These are phyloP conservation scores for Dunaliella primolecta DNA, from an alignment of 139 green algal genomes.

Conservation along the genomic window DNA sequence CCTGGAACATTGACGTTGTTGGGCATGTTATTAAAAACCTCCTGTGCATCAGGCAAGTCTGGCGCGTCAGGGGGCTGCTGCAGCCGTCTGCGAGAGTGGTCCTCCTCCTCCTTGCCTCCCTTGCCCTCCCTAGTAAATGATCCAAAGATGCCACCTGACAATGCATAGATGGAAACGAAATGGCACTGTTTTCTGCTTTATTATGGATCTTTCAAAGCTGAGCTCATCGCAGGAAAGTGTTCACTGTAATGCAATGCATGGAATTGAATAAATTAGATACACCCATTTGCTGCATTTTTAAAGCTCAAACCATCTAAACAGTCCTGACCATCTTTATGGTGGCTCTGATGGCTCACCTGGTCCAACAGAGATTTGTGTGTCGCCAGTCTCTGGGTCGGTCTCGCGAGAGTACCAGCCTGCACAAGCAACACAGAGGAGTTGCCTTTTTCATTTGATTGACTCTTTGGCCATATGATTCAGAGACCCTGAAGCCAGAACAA, in stretches of 20 bases:
- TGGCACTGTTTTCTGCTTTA: too few relatives aligned
- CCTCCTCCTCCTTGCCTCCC: neutral
- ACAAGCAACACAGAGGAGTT: neutral
- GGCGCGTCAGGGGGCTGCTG: neutral
- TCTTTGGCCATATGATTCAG: too few relatives aligned
- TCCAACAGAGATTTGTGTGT: neutral
- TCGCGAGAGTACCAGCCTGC: neutral
- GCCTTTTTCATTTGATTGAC: too few relatives aligned
- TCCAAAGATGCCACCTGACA: neutral
- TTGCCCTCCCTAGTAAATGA: neutral
- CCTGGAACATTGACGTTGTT: neutral
- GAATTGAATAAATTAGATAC: too few relatives aligned
- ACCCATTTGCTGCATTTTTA: too few relatives aligned
- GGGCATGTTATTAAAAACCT: neutral
- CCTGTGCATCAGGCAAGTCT: neutral
- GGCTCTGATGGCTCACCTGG: neutral
- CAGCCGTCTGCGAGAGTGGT: neutral
- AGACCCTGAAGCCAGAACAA: too few relatives aligned
- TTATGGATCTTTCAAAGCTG: too few relatives aligned
- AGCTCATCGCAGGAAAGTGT: too few relatives aligned
- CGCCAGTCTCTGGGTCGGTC: neutral
- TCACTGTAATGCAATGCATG: too few relatives aligned
- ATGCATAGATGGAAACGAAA: too few relatives aligned
- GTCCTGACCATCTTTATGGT: too few relatives aligned
- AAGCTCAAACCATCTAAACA: too few relatives aligned